Evolutionary conservation across 2,329 filamentous ascomycete species (phyloP), one percentile per base, ranked within the genome.

Genomic region (Sphaerulina musiva): DNA sequence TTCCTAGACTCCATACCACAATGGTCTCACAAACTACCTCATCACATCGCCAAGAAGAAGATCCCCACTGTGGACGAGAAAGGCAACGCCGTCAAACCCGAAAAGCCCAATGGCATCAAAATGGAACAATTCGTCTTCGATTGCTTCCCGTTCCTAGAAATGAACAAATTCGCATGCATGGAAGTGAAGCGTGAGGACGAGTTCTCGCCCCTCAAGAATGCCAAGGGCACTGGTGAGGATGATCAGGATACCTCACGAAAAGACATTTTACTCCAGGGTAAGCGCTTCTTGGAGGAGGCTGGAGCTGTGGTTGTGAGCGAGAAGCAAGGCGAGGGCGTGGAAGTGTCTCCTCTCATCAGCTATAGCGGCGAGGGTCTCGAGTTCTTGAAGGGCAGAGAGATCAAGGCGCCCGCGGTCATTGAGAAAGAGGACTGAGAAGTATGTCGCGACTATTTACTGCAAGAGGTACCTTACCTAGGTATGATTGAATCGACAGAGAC

Each of bases 61-160:
- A 98, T 98, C 59, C 91, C 92, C 9, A 85, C 82, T 69, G 80
- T 89, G 62, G 84, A 85, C 11, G 78, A 86, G 69, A 85, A 80
- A 32, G 91, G 90, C 59, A 84, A 89, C 71, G 82, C 82, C 0
- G 78, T 95, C 72, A 95, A 95, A 80, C 90, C 92, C 2, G 84
- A 90, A 71, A 93, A 90, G 76, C 89, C 93, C 61, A 98, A 98
- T 69, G 93, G 93, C 63, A 91, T 98, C 80, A 98, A 98, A 80
- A 82, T 98, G 39, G 93, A 98, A 80, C 93, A 97, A 74, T 98
- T 97, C 66, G 91, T 98, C 57, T 98, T 98, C 69, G 93, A 98
- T 70, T 93, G 95, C 68, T 98, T 98, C 80, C 91, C 92, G 57
- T 81, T 92, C 78, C 78, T 95, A 49, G 76, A 85, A 14, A 82